Conservation (phyloP, 495 filamentous ascomycete species). For the Aspergillus diversus region DNA sequence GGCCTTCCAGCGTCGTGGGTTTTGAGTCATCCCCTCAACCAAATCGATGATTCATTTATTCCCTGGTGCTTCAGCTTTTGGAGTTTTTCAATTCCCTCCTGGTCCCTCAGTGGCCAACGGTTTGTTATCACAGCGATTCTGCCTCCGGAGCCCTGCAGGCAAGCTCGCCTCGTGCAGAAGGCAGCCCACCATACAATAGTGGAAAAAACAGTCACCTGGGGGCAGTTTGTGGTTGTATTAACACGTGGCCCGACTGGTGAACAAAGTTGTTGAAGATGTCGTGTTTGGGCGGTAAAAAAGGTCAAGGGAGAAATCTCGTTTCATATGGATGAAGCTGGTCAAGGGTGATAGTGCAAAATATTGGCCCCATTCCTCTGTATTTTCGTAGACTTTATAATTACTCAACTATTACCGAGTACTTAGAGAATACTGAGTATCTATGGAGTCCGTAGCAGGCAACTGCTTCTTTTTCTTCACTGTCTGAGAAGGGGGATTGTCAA, state of each 20-base stretch:
- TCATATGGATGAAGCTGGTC: slow-evolving; percentile 13
- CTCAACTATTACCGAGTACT: not conserved
- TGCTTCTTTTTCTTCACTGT: not conserved
- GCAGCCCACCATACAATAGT: not conserved
- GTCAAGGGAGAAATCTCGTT: not conserved
- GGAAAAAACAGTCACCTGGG: not conserved
- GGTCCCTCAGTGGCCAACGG: not conserved
- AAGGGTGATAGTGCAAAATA: not conserved
- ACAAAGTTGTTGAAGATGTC: not conserved
- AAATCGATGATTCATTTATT: too few species aligned
- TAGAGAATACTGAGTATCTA: too few species aligned
- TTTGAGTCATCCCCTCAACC: too few species aligned
- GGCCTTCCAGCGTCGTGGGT: too few species aligned
- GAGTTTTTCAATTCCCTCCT: not conserved
- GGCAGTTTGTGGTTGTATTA: not conserved
- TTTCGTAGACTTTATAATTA: not conserved
- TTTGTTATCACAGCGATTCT: not conserved
- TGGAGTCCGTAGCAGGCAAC: too few species aligned
- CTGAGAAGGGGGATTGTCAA: slow-evolving; percentile 1
- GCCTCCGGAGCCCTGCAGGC: slow-evolving; percentile 9
- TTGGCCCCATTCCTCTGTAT: too few species aligned
- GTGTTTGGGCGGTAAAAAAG: not conserved
- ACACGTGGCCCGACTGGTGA: not conserved
- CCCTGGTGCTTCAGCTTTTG: not conserved
- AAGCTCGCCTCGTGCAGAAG: not conserved